Percentiles rank a stretch among this genome's conserved stretches.
Evolutionary conservation across 1,139 yeast species (phyloP).

Genomic region (Casaregolazyma lundiana): DNA sequence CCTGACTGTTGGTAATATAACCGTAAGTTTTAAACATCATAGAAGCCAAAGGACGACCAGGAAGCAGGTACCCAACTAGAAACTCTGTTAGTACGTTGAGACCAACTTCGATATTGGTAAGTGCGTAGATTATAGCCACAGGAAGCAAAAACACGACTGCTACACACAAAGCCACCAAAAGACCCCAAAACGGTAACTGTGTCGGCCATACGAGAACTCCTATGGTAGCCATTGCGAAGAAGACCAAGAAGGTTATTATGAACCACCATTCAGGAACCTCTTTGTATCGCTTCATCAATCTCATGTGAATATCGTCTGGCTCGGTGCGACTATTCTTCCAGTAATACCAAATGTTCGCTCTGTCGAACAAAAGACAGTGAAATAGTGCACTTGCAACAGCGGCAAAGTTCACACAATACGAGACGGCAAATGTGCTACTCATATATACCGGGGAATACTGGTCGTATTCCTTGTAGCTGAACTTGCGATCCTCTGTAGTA

Average conservation of each 20-base stretch:
- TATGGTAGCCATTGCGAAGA: conserved; percentile 47
- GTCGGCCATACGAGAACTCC: conserved; percentile 45
- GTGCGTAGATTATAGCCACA: conserved; percentile 48
- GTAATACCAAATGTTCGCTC: conserved; percentile 47
- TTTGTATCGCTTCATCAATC: conserved; percentile 54
- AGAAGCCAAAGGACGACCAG: conserved; percentile 59
- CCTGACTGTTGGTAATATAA: conserved; percentile 54
- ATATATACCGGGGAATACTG: conserved; percentile 57
- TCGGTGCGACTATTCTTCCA: conserved; percentile 41
- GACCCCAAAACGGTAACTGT: conserved; percentile 45
- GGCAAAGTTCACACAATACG: conserved; percentile 63
- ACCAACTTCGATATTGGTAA: conserved; percentile 53
- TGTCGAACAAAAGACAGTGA: conserved; percentile 54
- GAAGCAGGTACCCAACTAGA: conserved; percentile 57
- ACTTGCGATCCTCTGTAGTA: conserved; percentile 19
- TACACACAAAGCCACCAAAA: conserved; percentile 49
- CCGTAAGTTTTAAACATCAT: conserved; percentile 60
- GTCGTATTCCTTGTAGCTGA: conserved; percentile 47
- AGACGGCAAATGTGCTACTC: conserved; percentile 57
- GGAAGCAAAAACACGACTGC: conserved; percentile 54
- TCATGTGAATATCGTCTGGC: conserved; percentile 57
- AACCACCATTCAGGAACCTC: conserved; percentile 72
- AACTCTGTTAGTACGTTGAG: conserved; percentile 59
- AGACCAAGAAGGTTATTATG: conserved; percentile 41
- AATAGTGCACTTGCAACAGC: conserved; percentile 53